phyloP scores from a whole-genome alignment of 2,329 filamentous ascomycete species.

The Paraphaeosphaeria sporulosa region DNA sequence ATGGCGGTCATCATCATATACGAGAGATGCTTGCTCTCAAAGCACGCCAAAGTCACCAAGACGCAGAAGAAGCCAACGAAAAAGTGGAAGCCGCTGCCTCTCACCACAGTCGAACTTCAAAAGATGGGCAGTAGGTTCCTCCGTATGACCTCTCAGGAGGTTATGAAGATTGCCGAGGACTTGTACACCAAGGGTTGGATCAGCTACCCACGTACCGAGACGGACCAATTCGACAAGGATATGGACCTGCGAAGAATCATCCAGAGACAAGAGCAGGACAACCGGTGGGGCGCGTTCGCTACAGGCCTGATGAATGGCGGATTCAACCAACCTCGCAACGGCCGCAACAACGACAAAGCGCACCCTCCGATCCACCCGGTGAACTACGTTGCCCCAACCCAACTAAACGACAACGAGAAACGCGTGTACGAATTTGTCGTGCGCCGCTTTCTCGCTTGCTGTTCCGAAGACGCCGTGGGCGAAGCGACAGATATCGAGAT shows the following conservation, averaged over 20 bases:
- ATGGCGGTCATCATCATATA: conserved; percentile 82
- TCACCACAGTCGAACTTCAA: conserved; percentile 95
- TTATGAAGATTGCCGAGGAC: conserved; percentile 85
- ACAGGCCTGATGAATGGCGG: conserved; percentile 75
- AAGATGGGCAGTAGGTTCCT: conserved; percentile 92
- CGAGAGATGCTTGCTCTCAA: conserved; percentile 81
- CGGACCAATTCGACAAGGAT: conserved; percentile 89
- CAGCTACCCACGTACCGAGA: conserved; percentile 96
- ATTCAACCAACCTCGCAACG: conserved; percentile 82
- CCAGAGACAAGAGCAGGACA: conserved; percentile 81
- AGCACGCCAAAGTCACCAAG: conserved; percentile 79
- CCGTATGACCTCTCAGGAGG: conserved; percentile 86
- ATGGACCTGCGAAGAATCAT: conserved; percentile 84
- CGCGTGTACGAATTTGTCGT: conserved; percentile 92
- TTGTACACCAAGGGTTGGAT: conserved; percentile 96
- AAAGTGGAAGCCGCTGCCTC: conserved; percentile 90
- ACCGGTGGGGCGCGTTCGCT: conserved; percentile 81
- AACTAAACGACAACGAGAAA: conserved; percentile 70
- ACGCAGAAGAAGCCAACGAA: conserved; percentile 90
- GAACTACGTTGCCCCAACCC: conserved; percentile 73
- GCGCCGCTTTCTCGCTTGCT: conserved; percentile 92
- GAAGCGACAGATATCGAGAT: conserved; percentile 86
- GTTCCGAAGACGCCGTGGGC: conserved; percentile 91
- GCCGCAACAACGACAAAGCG: conserved; percentile 91
- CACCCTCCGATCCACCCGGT: conserved; percentile 98